Evolutionary conservation across 495 filamentous ascomycete genomes (phyloP).

Genomic region (Neurospora pannonica): DNA sequence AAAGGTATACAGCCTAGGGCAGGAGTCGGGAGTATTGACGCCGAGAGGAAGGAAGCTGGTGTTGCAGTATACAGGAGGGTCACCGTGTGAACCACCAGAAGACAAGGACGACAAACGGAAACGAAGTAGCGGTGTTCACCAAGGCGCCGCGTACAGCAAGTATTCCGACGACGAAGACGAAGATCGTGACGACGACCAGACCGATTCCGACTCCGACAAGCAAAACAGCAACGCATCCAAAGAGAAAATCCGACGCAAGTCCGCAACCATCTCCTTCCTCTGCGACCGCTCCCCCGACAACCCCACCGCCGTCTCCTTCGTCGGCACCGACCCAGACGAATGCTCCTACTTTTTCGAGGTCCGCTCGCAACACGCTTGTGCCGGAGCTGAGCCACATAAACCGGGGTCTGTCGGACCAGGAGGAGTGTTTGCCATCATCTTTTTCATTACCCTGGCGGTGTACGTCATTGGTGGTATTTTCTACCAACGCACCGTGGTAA

Average conservation of each 20-base stretch:
- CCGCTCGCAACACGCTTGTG: slow-evolving; percentile 79
- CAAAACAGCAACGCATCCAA: slow-evolving; percentile 16
- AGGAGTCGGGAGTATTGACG: slow-evolving; percentile 56
- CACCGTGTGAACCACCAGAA: slow-evolving; percentile 53
- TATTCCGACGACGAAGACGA: slow-evolving; percentile 31
- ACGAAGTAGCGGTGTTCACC: slow-evolving; percentile 19
- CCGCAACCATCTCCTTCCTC: slow-evolving; percentile 82
- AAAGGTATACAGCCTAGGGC: slow-evolving; percentile 73
- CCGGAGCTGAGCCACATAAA: slow-evolving; percentile 48
- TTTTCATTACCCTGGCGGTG: slow-evolving; percentile 69
- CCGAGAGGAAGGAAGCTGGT: slow-evolving; percentile 87
- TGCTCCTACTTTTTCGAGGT: slow-evolving; percentile 97
- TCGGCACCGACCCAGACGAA: slow-evolving; percentile 71
- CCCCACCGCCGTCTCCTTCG: slow-evolving; percentile 62
- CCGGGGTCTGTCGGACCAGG: slow-evolving; percentile 66
- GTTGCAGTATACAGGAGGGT: slow-evolving; percentile 84
- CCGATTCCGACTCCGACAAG: background rate
- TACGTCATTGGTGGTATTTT: slow-evolving; percentile 90
- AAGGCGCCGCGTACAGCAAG: slow-evolving; percentile 25
- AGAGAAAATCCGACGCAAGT: slow-evolving; percentile 55
- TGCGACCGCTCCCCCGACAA: slow-evolving; percentile 68
- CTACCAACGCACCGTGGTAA: slow-evolving; percentile 90
- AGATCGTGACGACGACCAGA: background rate
- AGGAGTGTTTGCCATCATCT: slow-evolving; percentile 90
- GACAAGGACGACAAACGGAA: slow-evolving; percentile 15